A percentile compares a stretch with the other conserved stretches of the same genome.
Conservation (phyloP, 768 basidiomycete species). For the Pilatotrama ljubarskyi region DNA sequence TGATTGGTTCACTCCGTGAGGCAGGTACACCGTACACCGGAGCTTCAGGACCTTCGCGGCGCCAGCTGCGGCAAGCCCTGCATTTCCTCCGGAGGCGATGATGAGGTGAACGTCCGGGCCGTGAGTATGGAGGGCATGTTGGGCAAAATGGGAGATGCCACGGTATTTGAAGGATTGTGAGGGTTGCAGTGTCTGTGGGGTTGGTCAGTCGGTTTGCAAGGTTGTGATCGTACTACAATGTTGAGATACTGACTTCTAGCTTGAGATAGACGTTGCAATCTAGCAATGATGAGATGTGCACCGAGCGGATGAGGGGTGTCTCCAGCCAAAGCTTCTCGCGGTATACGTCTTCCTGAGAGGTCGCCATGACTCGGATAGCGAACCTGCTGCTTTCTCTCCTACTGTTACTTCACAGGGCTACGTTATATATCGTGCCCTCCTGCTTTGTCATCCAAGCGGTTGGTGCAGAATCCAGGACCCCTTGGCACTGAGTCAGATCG, state of each 20-base stretch:
- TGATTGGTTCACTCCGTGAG: conserved; percentile 48
- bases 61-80: conserved; percentile 70
- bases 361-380: neutral
- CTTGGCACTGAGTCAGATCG: neutral
- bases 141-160: conserved; percentile 64
- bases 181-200: conserved; percentile 64
- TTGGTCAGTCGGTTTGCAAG: neutral
- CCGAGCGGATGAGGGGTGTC: conserved; percentile 67
- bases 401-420: neutral
- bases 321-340: conserved; percentile 49
- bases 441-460: too few species aligned
- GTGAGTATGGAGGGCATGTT: conserved; percentile 47
- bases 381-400: neutral
- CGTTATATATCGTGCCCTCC: neutral
- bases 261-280: conserved; percentile 65
- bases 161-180: conserved; percentile 78
- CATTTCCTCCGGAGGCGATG: conserved; percentile 80
- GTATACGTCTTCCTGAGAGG: neutral
- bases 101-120: conserved; percentile 61
- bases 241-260: conserved; percentile 53
- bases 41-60: conserved; percentile 56
- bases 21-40: conserved; percentile 68
- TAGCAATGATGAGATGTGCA: conserved; percentile 52
- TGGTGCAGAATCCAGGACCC: too few species aligned
- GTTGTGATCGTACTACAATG: neutral